Evolutionary conservation across 2,329 filamentous ascomycete species (phyloP), one percentile per base, ranked within the genome.

Genomic region (Rutstroemia sp.): DNA sequence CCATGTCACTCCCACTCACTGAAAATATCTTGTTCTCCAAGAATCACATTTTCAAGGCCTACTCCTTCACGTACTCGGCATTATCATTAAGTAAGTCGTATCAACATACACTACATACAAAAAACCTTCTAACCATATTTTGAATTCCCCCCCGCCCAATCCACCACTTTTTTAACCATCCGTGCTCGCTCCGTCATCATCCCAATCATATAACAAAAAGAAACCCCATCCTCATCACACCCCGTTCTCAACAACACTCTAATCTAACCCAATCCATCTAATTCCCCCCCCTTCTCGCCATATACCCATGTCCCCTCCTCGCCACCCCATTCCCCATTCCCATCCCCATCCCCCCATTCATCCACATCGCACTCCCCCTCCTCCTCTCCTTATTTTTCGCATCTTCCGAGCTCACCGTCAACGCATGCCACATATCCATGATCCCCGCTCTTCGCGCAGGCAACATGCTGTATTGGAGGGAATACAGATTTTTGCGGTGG

Each of bases 381-480:
- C 47, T 46, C 16, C 19, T 48, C 34, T 54, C 44, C 40, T 46
- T 55, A n/a, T 60, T 60, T 21, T 62, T 60, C 5, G 19, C 36
- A 23, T 60, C 57, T 19, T 54, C 52, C 30, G 55, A 47, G 6
- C 17, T 50, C 5, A 58, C 59, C 8, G 66, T 69, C 45, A 70
- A 58, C 7, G 66, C 68, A 56, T 61, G 58, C 94, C 95, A 99
- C 70, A 97, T 86, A 68, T 96, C 91, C 65, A 81, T 77, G 57
- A 97, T 87, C 2, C 86, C 84, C 0, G 89, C 87, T 46, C 95
- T 78, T 54, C 82, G 81, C 7, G 89, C 87, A 0, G 95, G 95
- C 42, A 99, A 78, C 90, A 97, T 97, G 74, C 90, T 95, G 72
- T 99, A 99, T 73, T 99, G 94, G 66, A 99, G 77, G 64, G 90